A percentile compares a stretch with the other conserved stretches of the same genome.
Evolutionary conservation across 148 eudicot genomes (phyloP).

Genomic region (Agrostemma githago): DNA sequence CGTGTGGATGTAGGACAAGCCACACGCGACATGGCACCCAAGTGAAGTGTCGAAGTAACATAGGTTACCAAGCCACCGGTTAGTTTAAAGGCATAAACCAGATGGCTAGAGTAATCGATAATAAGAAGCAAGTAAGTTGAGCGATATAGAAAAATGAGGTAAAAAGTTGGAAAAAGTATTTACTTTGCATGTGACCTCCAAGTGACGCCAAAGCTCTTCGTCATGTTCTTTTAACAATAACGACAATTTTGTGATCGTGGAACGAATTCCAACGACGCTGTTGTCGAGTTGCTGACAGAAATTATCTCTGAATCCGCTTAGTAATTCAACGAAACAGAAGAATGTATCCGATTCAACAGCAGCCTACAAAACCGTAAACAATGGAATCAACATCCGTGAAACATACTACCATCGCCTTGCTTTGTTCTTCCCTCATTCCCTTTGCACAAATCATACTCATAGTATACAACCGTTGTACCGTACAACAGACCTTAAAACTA

Average conservation of each 20-base stretch:
- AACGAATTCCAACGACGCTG: slow-evolving; percentile 93
- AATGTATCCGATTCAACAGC: slow-evolving; percentile 92
- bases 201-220: slow-evolving; percentile 99
- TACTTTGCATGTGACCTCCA: slow-evolving; percentile 93
- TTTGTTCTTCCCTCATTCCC: neutral
- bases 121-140: neutral
- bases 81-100: too few relatives aligned
- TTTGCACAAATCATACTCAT: too few relatives aligned
- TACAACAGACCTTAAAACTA: too few relatives aligned
- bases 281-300: slow-evolving; percentile 97
- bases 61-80: too few relatives aligned
- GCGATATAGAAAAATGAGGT: slow-evolving; percentile 9
- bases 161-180: slow-evolving; percentile 9
- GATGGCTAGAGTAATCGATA: neutral
- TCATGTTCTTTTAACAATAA: slow-evolving; percentile 82
- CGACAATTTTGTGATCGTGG: slow-evolving; percentile 85
- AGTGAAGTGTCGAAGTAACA: neutral
- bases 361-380: slow-evolving; percentile 43
- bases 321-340: slow-evolving; percentile 92
- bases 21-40: too few relatives aligned
- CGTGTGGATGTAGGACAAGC: too few relatives aligned
- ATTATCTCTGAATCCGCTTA: slow-evolving; percentile 88
- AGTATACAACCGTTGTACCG: too few relatives aligned
- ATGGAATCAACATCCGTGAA: neutral
- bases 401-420: neutral